A percentile compares a stretch with the other conserved stretches of the same genome.
These are phyloP conservation scores for Sindora glabra DNA, from an alignment of 306 rosid genomes.

Conservation along the genomic window DNA sequence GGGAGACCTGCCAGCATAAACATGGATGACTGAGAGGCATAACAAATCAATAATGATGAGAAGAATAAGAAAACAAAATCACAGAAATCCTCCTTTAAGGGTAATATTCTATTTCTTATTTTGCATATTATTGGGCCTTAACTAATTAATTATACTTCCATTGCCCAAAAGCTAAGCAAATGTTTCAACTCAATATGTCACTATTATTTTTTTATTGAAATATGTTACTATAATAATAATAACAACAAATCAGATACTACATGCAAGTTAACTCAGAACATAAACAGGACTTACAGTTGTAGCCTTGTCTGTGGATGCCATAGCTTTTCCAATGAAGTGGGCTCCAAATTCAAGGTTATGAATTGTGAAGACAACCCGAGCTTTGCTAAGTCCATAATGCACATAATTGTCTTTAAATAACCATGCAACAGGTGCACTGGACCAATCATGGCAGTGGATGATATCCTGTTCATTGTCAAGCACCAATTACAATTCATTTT, in stretches of 20 bases:
- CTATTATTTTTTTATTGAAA: no score
- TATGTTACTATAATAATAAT: neutral
- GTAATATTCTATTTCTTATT: no score
- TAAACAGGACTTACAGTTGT: conserved; percentile 68
- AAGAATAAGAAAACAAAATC: neutral
- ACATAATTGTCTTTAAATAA: conserved; percentile 72
- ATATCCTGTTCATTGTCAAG: conserved; percentile 75
- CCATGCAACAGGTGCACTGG: conserved; percentile 98
- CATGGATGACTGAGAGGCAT: conserved; percentile 7
- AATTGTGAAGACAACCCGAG: conserved; percentile 82
- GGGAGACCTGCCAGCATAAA: conserved; percentile 64
- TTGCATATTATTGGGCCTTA: no score
- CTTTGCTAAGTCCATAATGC: conserved; percentile 78
- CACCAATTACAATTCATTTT: conserved; percentile 19
- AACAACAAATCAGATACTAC: neutral
- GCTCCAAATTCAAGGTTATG: conserved; percentile 98
- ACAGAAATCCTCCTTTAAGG: no score
- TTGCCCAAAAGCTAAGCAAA: no score
- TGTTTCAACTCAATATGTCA: no score
- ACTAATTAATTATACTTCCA: no score
- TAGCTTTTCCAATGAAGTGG: conserved; percentile 58
- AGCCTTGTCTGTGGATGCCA: conserved; percentile 67
- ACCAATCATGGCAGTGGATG: conserved; percentile 99
- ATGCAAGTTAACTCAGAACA: conserved; percentile 6
- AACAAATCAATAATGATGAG: neutral